A percentile compares a stretch with the other conserved stretches of the same genome.
Evolutionary conservation across 2,329 filamentous ascomycete species (phyloP).

Genomic region (Claviceps quebecensis): DNA sequence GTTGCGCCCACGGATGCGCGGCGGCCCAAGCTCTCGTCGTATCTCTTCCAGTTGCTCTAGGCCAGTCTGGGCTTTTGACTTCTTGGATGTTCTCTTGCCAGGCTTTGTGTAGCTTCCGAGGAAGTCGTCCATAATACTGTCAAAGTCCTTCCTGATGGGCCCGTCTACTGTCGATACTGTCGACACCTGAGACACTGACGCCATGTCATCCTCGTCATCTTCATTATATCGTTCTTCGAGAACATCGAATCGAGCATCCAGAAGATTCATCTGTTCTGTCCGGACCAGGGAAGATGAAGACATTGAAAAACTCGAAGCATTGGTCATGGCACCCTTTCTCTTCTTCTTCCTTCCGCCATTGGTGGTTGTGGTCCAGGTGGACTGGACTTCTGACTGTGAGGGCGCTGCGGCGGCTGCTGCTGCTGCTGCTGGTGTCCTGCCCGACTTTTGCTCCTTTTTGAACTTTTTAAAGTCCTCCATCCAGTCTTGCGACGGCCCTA

Average conservation of each 20-base stretch:
- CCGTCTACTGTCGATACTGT: conserved; percentile 54
- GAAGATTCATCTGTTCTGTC: conserved; percentile 70
- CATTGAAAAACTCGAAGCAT: conserved; percentile 81
- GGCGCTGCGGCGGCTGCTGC: conserved; percentile 19
- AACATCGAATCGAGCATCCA: conserved; percentile 85
- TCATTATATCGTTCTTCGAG: conserved; percentile 64
- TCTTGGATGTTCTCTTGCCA: conserved; percentile 64
- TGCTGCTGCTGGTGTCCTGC: conserved; percentile 19
- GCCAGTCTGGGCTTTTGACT: conserved; percentile 66
- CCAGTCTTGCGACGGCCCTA: conserved; percentile 65
- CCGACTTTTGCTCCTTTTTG: conserved; percentile 60
- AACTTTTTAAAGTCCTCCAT: conserved; percentile 87
- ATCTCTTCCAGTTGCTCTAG: conserved; percentile 87
- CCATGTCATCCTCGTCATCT: conserved; percentile 34
- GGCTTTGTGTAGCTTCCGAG: conserved; percentile 57
- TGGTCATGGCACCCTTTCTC: conserved; percentile 85
- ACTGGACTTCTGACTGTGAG: conserved; percentile 50
- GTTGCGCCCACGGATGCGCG: conserved; percentile 36
- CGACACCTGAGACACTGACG: conserved; percentile 46
- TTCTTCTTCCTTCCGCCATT: conserved; percentile 80
- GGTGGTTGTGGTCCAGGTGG: conserved; percentile 60
- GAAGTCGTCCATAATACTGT: conserved; percentile 87
- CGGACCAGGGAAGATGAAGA: conserved; percentile 74
- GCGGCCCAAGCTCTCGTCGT: conserved; percentile 62
- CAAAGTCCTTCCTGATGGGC: conserved; percentile 64